Conservation (phyloP, 164 flowering plant genomes). For the Echeveria elegans region DNA sequence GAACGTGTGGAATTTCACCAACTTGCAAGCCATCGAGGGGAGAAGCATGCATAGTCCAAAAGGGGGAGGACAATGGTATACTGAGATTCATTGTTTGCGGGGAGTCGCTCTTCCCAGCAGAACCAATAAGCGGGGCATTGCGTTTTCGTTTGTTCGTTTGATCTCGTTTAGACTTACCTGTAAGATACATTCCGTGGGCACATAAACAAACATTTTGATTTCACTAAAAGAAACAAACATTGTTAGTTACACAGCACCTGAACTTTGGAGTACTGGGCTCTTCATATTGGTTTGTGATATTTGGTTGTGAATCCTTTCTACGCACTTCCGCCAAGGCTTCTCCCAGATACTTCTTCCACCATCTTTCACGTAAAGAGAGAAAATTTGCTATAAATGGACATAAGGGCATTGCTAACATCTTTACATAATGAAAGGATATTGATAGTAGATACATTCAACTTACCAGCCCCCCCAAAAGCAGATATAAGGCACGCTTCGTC, state of each 20-base stretch:
- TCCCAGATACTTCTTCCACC: slow-evolving; percentile 85
- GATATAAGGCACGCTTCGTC: slow-evolving; percentile 87
- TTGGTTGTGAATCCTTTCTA: slow-evolving; percentile 49
- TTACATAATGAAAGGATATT: neutral
- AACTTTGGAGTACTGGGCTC: slow-evolving; percentile 43
- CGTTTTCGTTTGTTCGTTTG: slow-evolving; percentile 35
- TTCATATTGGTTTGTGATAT: slow-evolving; percentile 38
- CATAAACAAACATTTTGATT: neutral
- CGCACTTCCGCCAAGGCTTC: slow-evolving; percentile 52
- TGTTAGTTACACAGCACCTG: slow-evolving; percentile 29
- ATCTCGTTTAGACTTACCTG: slow-evolving; percentile 48
- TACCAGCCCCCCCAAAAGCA: slow-evolving; percentile 84
- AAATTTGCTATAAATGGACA: slow-evolving; percentile 1
- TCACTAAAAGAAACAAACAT: neutral
- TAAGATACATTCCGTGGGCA: slow-evolving; percentile 11
- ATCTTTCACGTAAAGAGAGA: slow-evolving; percentile 29
- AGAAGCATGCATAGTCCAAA: slow-evolving; percentile 67
- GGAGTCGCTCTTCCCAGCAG: slow-evolving; percentile 38
- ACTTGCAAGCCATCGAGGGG: slow-evolving; percentile 38
- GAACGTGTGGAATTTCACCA: slow-evolving; percentile 31
- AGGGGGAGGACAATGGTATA: slow-evolving; percentile 65
- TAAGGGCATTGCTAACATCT: slow-evolving; percentile 2
- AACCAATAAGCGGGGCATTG: slow-evolving; percentile 31
- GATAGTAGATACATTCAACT: slow-evolving; percentile 7
- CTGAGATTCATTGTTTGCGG: slow-evolving; percentile 31